Conservation (phyloP, 345 rosid genomes). For the Geranium rotundifolium region DNA sequence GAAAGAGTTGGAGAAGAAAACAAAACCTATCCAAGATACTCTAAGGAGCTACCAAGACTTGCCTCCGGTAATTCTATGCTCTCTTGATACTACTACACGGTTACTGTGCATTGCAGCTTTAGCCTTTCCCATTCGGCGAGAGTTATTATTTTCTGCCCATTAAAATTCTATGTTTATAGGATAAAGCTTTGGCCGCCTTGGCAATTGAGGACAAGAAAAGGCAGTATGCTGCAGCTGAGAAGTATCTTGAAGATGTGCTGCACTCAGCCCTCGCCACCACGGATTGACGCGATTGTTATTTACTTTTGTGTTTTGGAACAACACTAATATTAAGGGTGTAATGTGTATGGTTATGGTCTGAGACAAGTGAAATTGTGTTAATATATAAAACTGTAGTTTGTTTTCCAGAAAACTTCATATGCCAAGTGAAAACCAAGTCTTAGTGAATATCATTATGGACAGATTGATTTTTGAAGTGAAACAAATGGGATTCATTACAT, state of each 20-base stretch:
- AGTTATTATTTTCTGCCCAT: neutral
- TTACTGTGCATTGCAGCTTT: neutral
- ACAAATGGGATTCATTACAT: too few relatives aligned
- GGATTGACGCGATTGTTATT: constrained; percentile 13
- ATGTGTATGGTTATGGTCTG: neutral
- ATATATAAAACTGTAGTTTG: too few relatives aligned
- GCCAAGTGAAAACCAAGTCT: too few relatives aligned
- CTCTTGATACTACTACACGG: neutral
- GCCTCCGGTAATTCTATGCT: constrained; percentile 54
- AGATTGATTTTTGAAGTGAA: too few relatives aligned
- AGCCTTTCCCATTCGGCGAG: neutral
- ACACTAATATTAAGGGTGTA: neutral
- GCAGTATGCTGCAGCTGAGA: constrained; percentile 80
- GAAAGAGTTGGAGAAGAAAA: constrained; percentile 78
- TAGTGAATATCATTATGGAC: too few relatives aligned
- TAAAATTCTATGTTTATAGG: constrained; percentile 28
- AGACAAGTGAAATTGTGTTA: neutral
- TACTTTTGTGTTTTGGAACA: neutral
- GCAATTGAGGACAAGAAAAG: constrained; percentile 93
- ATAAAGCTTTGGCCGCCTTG: constrained; percentile 83
- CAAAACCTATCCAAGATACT: constrained; percentile 82
- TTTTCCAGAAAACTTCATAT: too few relatives aligned
- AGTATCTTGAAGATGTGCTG: constrained; percentile 80
- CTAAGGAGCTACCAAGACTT: constrained; percentile 93
- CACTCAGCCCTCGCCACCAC: constrained; percentile 62